These are phyloP conservation scores for Akanthomyces lecanii DNA, from an alignment of 2,329 filamentous ascomycete genomes.

Conservation along the genomic window DNA sequence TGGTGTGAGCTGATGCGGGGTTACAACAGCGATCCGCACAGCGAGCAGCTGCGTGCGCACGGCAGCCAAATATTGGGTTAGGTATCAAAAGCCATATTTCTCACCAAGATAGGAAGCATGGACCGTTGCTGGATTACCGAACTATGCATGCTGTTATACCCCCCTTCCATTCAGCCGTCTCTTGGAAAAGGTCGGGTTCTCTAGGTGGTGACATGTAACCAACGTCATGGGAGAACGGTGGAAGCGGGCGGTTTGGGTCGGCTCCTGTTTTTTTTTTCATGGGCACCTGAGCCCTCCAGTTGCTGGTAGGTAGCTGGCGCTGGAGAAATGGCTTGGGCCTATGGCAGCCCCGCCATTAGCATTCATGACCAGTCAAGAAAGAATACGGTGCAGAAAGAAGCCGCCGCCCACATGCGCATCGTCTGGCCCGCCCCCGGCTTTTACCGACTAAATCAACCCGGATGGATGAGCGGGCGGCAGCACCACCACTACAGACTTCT, in stretches of 20 bases:
- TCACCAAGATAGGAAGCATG: no score
- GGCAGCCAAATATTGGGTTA: neutral
- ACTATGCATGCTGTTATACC: neutral
- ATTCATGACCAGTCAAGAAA: slow-evolving; percentile 14
- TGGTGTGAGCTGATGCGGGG: neutral
- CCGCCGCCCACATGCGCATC: neutral
- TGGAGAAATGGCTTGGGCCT: slow-evolving; percentile 20
- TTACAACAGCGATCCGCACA: neutral
- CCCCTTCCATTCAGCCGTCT: neutral
- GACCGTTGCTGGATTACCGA: neutral
- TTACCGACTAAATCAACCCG: slow-evolving; percentile 21
- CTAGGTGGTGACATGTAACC: no score
- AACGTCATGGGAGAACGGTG: neutral
- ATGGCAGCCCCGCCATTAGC: slow-evolving; percentile 35
- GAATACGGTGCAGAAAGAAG: neutral
- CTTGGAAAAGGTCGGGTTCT: neutral
- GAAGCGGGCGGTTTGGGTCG: neutral
- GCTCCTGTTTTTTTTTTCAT: neutral
- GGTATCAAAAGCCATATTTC: neutral
- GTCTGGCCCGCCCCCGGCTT: slow-evolving; percentile 20
- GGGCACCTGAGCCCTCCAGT: neutral
- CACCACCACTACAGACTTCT: neutral
- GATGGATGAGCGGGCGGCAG: neutral
- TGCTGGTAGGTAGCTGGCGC: no score
- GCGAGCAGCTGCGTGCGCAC: neutral